Evolutionary conservation across 164 flowering plant species (phyloP).

Genomic region (Vitis riparia): DNA sequence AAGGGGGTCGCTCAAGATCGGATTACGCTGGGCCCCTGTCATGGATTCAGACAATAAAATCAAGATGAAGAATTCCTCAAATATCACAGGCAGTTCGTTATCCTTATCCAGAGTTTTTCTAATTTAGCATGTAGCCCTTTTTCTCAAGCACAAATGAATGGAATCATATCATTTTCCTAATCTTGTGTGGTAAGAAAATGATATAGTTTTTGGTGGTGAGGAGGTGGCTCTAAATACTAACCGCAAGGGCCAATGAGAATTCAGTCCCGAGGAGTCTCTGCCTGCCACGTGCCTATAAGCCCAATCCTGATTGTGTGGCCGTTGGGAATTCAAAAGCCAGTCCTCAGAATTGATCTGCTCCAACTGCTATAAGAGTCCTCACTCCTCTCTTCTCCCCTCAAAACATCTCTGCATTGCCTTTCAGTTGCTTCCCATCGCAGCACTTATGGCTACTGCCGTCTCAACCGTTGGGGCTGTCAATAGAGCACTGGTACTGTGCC

Average conservation of each 20-base stretch:
- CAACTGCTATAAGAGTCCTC: slow-evolving; percentile 20
- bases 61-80: too few relatives aligned
- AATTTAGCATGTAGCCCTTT: too few relatives aligned
- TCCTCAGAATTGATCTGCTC: slow-evolving; percentile 9
- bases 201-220: slow-evolving; percentile 28
- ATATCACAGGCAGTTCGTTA: too few relatives aligned
- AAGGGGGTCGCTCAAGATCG: too few relatives aligned
- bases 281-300: slow-evolving; percentile 38
- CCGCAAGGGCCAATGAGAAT: slow-evolving; percentile 18
- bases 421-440: neutral
- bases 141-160: neutral
- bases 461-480: slow-evolving; percentile 56
- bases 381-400: slow-evolving; percentile 4
- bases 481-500: slow-evolving; percentile 41
- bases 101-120: too few relatives aligned
- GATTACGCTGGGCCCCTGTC: too few relatives aligned
- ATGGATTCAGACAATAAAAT: too few relatives aligned
- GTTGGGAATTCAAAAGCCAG: slow-evolving; percentile 13
- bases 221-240: slow-evolving; percentile 19
- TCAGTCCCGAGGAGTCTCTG: slow-evolving; percentile 1
- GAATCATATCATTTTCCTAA: neutral
- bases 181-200: slow-evolving; percentile 15
- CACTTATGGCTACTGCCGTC: slow-evolving; percentile 47
- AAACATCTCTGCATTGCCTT: slow-evolving; percentile 1
- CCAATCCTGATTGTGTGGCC: slow-evolving; percentile 53